These are phyloP conservation scores for Sporothrix curviconia DNA, from an alignment of 2,329 filamentous ascomycete genomes.

Conservation along the genomic window DNA sequence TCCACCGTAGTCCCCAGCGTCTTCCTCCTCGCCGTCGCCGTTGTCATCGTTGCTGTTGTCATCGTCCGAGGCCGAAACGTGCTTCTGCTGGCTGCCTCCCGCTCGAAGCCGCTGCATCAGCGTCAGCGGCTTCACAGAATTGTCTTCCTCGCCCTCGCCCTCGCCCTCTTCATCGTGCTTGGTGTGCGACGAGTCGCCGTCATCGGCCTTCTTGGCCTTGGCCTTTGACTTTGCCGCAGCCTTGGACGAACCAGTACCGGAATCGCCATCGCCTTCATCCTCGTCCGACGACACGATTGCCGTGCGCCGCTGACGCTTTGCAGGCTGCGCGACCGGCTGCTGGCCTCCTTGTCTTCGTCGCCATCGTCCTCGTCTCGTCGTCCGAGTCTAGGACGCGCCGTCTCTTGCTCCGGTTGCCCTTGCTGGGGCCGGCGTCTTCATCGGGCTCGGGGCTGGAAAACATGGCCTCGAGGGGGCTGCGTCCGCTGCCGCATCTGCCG, in stretches of 20 bases:
- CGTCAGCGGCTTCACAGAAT: slow-evolving; percentile 5
- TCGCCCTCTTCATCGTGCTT: neutral
- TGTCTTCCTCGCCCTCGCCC: neutral
- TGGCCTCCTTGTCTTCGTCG: neutral
- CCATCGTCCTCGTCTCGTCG: slow-evolving; percentile 13
- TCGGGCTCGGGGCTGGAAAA: slow-evolving; percentile 16
- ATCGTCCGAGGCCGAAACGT: neutral
- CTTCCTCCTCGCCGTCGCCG: neutral
- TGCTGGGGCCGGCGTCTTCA: neutral
- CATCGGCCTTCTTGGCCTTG: neutral
- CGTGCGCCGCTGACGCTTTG: neutral
- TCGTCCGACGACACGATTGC: neutral
- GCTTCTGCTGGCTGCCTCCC: slow-evolving; percentile 2
- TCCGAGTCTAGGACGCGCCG: slow-evolving; percentile 18
- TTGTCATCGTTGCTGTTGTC: neutral
- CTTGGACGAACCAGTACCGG: neutral
- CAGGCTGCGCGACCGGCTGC: neutral
- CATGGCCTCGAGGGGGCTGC: slow-evolving; percentile 6
- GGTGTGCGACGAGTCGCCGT: neutral
- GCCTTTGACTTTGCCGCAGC: too few species aligned
- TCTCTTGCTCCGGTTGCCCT: slow-evolving; percentile 7
- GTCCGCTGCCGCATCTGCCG: too few species aligned
- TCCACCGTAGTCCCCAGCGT: neutral
- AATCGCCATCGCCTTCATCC: neutral
- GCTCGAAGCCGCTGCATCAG: slow-evolving; percentile 13